Percentiles rank a stretch among this genome's conserved stretches.
These are phyloP conservation scores for Cutaneotrichosporon cutaneum DNA, from an alignment of 1,284 basidiomycete species.

Conservation along the genomic window DNA sequence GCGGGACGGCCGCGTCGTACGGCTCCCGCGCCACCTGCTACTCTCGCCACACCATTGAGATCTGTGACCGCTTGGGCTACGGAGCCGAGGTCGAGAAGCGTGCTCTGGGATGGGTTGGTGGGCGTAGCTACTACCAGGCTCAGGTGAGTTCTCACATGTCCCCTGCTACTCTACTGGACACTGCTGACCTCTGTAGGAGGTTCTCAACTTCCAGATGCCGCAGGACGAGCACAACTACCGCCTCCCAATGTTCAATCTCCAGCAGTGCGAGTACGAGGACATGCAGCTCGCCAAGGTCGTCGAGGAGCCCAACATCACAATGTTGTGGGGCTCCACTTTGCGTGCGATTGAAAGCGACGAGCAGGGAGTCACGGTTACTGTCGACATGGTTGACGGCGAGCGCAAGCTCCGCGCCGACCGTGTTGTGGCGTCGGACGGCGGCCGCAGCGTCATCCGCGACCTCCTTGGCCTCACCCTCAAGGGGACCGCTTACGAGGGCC, in stretches of 20 bases:
- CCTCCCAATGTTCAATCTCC: slow-evolving; percentile 27
- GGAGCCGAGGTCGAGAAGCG: slow-evolving; percentile 16
- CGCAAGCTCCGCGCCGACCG: slow-evolving; percentile 21
- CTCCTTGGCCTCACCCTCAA: slow-evolving; percentile 15
- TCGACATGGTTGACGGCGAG: slow-evolving; percentile 21
- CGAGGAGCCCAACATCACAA: slow-evolving; percentile 16
- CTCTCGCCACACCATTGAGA: slow-evolving; percentile 26
- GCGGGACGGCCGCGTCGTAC: slow-evolving; percentile 19
- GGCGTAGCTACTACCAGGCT: slow-evolving; percentile 21
- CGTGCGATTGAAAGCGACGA: slow-evolving; percentile 12
- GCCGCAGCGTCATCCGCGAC: slow-evolving; percentile 22
- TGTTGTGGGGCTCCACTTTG: slow-evolving; percentile 21
- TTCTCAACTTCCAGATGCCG: slow-evolving; percentile 26
- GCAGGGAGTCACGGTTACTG: slow-evolving; percentile 19
- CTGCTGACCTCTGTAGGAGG: slow-evolving; percentile 6
- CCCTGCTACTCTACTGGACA: no score
- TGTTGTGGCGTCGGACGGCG: slow-evolving; percentile 22
- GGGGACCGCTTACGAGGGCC: slow-evolving; percentile 26
- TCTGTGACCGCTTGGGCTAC: slow-evolving; percentile 24
- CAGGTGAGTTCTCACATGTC: neutral
- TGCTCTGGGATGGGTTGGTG: slow-evolving; percentile 22
- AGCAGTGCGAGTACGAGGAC: slow-evolving; percentile 28
- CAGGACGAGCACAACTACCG: slow-evolving; percentile 9
- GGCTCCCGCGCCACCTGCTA: slow-evolving; percentile 28
- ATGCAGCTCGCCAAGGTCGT: slow-evolving; percentile 18